phyloP scores from a whole-genome alignment of 2,329 filamentous ascomycete genomes.

The Cadophora malorum region DNA sequence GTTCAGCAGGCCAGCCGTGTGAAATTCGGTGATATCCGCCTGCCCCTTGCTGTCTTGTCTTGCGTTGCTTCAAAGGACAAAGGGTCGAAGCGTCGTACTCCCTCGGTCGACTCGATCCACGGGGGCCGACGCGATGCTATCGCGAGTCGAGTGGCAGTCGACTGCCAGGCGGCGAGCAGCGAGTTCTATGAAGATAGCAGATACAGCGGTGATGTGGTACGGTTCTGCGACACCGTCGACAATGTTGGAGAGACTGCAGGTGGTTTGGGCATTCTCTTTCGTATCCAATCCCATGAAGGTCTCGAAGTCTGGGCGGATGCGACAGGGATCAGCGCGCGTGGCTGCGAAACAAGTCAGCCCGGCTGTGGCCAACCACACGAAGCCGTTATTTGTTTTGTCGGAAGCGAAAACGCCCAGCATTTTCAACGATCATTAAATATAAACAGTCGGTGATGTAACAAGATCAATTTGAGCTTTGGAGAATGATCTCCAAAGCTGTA shows the following conservation, averaged over 20 bases:
- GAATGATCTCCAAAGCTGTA: not conserved
- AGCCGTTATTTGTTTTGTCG: conserved; percentile 6
- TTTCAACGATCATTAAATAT: not conserved
- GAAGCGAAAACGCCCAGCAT: not conserved
- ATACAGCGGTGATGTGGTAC: not conserved
- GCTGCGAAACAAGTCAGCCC: conserved; percentile 2
- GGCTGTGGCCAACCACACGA: not conserved
- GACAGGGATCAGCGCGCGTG: conserved; percentile 10
- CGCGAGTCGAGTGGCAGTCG: conserved; percentile 7
- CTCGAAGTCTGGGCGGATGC: conserved; percentile 6
- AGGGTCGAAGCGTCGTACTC: conserved; percentile 4
- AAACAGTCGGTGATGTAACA: not conserved
- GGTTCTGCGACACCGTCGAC: conserved; percentile 12
- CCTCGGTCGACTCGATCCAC: conserved; percentile 12
- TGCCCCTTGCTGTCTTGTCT: conserved; percentile 10
- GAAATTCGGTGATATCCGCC: conserved; percentile 16
- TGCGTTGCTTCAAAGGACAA: conserved; percentile 10
- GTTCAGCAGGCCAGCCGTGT: conserved; percentile 20
- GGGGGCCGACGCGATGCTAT: not conserved
- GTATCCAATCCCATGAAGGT: conserved; percentile 15
- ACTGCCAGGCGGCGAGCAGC: conserved; percentile 1
- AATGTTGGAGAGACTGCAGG: conserved; percentile 1
- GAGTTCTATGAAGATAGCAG: not conserved
- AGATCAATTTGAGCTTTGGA: not conserved
- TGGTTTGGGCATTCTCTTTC: not conserved